A percentile compares a stretch with the other conserved stretches of the same genome.
phyloP scores from a whole-genome alignment of 2,329 filamentous ascomycete genomes.

The Dothistroma pini region DNA sequence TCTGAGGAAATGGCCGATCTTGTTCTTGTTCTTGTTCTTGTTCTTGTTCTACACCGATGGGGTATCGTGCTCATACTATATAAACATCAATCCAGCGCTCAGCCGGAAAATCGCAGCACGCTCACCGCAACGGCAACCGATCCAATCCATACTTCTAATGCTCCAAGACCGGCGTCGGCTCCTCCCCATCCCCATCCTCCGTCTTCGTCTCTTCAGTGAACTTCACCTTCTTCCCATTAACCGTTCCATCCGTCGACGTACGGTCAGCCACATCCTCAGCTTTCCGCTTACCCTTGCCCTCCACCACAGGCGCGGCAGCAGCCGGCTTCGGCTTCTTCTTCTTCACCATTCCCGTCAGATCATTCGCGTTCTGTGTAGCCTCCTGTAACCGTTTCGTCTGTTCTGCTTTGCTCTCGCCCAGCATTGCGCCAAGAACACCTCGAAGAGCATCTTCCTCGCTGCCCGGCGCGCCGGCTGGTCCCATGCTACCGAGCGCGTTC shows the following conservation, averaged over 20 bases:
- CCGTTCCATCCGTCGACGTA: conserved; percentile 1
- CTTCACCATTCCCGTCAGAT: conserved; percentile 69
- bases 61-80: not conserved
- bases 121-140: not conserved
- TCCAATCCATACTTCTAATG: not conserved
- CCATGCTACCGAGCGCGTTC: conserved; percentile 48
- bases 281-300: conserved; percentile 32
- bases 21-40: too few species aligned
- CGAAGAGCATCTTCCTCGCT: conserved; percentile 45
- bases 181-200: not conserved
- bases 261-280: conserved; percentile 21
- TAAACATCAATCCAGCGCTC: not conserved
- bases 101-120: not conserved
- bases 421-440: conserved; percentile 60
- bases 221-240: conserved; percentile 30
- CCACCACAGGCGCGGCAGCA: conserved; percentile 9
- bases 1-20: too few species aligned
- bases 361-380: conserved; percentile 69
- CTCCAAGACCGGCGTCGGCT: conserved; percentile 1
- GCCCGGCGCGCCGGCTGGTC: conserved; percentile 46
- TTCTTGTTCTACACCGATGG: not conserved
- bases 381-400: conserved; percentile 65
- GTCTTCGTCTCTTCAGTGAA: conserved; percentile 11
- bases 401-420: conserved; percentile 60
- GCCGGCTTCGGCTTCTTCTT: conserved; percentile 50